Base-by-base conservation (phyloP, 192 early-diverging fungal species). In the Coemansia sp. region DNA sequence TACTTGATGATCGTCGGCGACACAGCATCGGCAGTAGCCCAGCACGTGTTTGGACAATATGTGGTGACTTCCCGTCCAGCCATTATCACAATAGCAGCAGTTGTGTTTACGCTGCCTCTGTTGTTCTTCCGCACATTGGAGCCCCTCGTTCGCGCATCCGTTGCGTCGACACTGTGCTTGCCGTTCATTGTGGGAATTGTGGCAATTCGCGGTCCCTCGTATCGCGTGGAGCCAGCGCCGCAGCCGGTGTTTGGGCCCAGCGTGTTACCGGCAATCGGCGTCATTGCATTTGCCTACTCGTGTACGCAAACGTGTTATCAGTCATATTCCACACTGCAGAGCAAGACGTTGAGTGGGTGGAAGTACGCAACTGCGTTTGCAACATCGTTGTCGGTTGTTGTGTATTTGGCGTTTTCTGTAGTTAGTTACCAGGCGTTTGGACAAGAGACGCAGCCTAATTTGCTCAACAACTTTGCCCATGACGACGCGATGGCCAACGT, bases 231-330 rank as follows among this genome's bases (percentile, higher is more conserved):
- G 11, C 75, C 82, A 7, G 84, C 83, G 49, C 83, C 85, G 35
- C 76, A 73, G 19, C 74, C 74, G 1, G 72, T 76, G 25, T 79
- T 85, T 37, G 88, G 88, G 4, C 67, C 80, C 35, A 86, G 86
- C 73, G 72, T 87, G 23, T 60, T 90, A 53, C 82, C 86, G 0
- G 85, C 87, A 0, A 65, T 88, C 19, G 88, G 87, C 48, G 83
- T 88, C 54, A 87, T 88, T 70, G 83, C 87, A 0, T 90, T 90
- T 60, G 86, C 88, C 3, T 88, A 87, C 72, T 79, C 85, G 12
- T 87, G 85, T 32, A 66, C 86, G 21, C 88, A 90, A 57, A 84
- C 86, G 22, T 81, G 79, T 12, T 87, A 83, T 59, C 76, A 82
- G 60, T 87, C 79, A 48, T 90, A 84, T 59, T 59, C 75, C 43